Base-by-base conservation (phyloP, 1,284 basidiomycete species). In the Cutaneotrichosporon cutaneum region DNA sequence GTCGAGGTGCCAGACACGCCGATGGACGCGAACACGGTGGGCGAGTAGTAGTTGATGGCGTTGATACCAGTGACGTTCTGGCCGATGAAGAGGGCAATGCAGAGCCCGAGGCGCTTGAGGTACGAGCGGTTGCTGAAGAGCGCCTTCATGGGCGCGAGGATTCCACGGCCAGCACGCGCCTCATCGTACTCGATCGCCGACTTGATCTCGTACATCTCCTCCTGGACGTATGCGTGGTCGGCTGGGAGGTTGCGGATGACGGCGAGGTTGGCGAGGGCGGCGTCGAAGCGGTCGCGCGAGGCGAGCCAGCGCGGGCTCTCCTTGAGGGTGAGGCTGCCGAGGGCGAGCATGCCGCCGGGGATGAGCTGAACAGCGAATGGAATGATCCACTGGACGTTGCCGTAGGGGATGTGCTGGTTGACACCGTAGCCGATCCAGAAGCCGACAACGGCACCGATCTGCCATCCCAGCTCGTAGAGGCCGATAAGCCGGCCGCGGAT, bases 261-360 rank as follows among this genome's bases (percentile, higher is more conserved):
- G 14, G 73, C 73, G 32, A 84, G 79, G 63, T 81, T 83, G 42
- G 67, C 70, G 16, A 82, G 72, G 1, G 82, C 82, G 36, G 78
- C 63, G 5, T 73, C 73, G 50, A 77, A 72, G 6, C 76, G 74
- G 27, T 80, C 80, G 13, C 78, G 77, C 7, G 79, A 76, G 54
- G 83, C 72, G 13, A 85, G 79, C 81, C 82, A 84, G 4, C 83
- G 76, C 1, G 85, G 84, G 0, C 82, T 82, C 66, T 85, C 84
- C 45, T 74, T 73, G 22, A 85, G 69, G 70, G 82, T 81, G 54
- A 82, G 69, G 3, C 76, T 68, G n/a, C 80, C 81, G 54, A 83
- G 60, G 48, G 80, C 70, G 50, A 83, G 74, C 7, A 83, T 42
- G 1, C 82, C 82, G 13, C 82, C 83, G 3, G 84, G 84, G 68